phyloP scores from a whole-genome alignment of 108 stramenopile genomes.

The Nitzschia sp. region DNA sequence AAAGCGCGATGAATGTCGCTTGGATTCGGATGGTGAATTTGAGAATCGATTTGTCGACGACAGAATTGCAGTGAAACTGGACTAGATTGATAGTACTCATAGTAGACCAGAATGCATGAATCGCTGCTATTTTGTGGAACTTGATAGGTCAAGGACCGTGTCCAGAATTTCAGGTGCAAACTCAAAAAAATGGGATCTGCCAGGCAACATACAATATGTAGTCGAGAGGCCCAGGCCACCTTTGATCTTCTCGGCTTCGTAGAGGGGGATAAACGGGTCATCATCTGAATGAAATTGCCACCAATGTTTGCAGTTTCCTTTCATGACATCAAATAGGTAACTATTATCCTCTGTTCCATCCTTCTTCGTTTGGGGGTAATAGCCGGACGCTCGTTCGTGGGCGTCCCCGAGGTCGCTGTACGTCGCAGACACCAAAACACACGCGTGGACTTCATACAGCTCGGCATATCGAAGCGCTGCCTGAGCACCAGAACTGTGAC shows the following conservation, averaged over 20 bases:
- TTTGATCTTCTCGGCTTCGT: conserved; percentile 55
- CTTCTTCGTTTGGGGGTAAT: conserved; percentile 50
- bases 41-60: conserved; percentile 65
- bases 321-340: conserved; percentile 62
- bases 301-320: conserved; percentile 52
- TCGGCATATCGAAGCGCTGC: conserved; percentile 70
- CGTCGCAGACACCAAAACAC: conserved; percentile 64
- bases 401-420: conserved; percentile 72
- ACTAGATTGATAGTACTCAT: not conserved
- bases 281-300: conserved; percentile 75
- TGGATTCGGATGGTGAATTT: conserved; percentile 66
- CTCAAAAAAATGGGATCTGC: conserved; percentile 72
- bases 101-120: not conserved
- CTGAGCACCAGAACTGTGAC: conserved; percentile 74
- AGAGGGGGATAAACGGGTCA: conserved; percentile 70
- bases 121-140: not conserved
- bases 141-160: conserved; percentile 33
- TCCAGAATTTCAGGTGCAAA: conserved; percentile 53
- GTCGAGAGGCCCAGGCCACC: conserved; percentile 52
- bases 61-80: conserved; percentile 25
- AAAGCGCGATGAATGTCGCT: conserved; percentile 45
- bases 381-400: conserved; percentile 68
- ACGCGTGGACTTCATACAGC: conserved; percentile 39
- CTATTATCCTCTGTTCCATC: conserved; percentile 43
- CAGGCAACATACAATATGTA: conserved; percentile 54